Conservation (phyloP, 106 monocot species). For the Hemerocallis citrina region DNA sequence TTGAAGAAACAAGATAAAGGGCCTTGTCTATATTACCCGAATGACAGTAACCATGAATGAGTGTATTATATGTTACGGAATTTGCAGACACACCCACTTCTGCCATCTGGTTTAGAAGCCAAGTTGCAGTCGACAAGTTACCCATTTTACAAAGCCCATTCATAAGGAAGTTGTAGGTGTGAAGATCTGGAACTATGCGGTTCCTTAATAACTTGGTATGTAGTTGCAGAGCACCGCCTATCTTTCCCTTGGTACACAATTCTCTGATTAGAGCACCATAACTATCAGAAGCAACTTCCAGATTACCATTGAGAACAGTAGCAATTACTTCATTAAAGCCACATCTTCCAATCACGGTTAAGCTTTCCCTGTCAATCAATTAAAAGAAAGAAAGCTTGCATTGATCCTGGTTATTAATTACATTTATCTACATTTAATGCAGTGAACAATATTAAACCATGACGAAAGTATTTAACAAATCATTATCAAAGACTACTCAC, state of each 20-base stretch:
- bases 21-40: constrained; percentile 41
- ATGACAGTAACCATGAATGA: constrained; percentile 47
- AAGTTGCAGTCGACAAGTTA: constrained; percentile 34
- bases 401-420: neutral
- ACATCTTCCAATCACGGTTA: constrained; percentile 20
- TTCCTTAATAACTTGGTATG: constrained; percentile 18
- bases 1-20: constrained; percentile 48
- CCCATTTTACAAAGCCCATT: constrained; percentile 58
- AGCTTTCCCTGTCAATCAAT: constrained; percentile 45
- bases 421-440: no score
- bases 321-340: constrained; percentile 22
- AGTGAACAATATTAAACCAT: no score
- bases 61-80: constrained; percentile 53
- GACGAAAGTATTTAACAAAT: constrained; percentile 2
- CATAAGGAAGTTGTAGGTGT: constrained; percentile 49
- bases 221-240: constrained; percentile 42
- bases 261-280: constrained; percentile 32
- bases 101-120: constrained; percentile 47
- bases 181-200: constrained; percentile 21
- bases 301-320: constrained; percentile 12
- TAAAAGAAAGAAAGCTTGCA: neutral
- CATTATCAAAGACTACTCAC: constrained; percentile 3
- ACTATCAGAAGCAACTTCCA: constrained; percentile 9
- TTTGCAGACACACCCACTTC: constrained; percentile 37
- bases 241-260: constrained; percentile 40